Evolutionary conservation across 257 asterid species (phyloP), one percentile per base, ranked within the genome.

Genomic region (Verbena officinalis): DNA sequence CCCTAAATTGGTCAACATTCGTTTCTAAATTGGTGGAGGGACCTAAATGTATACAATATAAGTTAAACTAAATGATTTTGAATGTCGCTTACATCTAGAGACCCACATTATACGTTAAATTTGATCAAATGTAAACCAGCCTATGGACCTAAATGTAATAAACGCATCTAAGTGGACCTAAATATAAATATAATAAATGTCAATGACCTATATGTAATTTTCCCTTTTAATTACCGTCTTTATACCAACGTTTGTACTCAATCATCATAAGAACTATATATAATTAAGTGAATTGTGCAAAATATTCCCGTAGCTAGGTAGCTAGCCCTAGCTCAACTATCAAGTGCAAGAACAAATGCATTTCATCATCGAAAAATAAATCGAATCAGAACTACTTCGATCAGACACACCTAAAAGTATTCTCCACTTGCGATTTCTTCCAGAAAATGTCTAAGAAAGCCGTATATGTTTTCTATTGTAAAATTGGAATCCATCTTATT

Each of bases 381-480:
- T 39, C 34, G 55, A 71, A 61, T 71, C 45, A 48, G 12, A 70
- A 30, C 68, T 61, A 33, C 55, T 66, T 61, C n/a, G n/a, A n/a
- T n/a, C 45, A 67, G 49, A 39, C 59, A 44, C 23, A 36, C 8
- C 11, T 36, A 7, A 62, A 51, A 64, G 80, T 71, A 68, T 78
- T 75, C 81, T 70, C 84, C 69, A 56, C 57, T 70, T 52, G 46
- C 21, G 48, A 59, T 53, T 58, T 23, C 39, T 42, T n/a, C 33
- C 50, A 65, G 59, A 62, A 59, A 45, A 45, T 81, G 78, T 72
- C 69, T 69, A 74, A 56, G 70, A 59, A 40, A 62, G 75, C 70
- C 74, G 73, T 69, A 65, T 71, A 55, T 64, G 33, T 51, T 72
- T 64, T 56, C 13, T 71, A 57, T 68, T 68, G 48, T 30, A 50